Evolutionary conservation across 2,329 filamentous ascomycete genomes (phyloP), one percentile per base, ranked within the genome.

Genomic region (Trichophyton verrucosum): DNA sequence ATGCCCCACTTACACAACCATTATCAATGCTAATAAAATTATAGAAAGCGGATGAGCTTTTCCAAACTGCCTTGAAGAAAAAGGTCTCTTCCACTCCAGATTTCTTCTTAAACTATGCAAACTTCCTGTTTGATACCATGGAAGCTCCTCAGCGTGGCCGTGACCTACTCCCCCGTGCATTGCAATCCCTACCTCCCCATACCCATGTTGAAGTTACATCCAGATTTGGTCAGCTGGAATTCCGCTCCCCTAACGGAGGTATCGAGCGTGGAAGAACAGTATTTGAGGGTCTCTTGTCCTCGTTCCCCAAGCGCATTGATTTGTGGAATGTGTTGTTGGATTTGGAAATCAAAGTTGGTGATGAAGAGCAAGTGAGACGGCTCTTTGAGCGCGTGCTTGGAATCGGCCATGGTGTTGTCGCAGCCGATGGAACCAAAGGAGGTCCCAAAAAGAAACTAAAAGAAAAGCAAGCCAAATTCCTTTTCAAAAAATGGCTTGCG

Each of bases 41-140:
- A 36, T 33, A 95, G 87, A 87, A 91, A 81, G 92, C 92, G 60
- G 91, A 96, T 70, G 83, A 82, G 22, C 82, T 97, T 66, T 97
- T 96, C 78, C 87, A 94, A 73, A 77, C 81, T 46, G 89, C 95
- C 75, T 79, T 89, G 68, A 95, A 94, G 78, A 96, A 95, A 76
- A 96, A 95, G 76, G 89, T 94, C 70, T 87, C 87, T 64, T 85
- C 86, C 65, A 84, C 86, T 4, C 86, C 89, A 8, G 83, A 86
- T 59, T 85, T 96, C 66, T 99, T 91, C 89, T 81, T 87, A 74
- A 96, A 97, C 78, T 97, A 96, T 75, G 92, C 91, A 24, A 87
- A 88, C 68, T 97, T 96, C 81, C 81, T 99, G 61, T 87, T 96
- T 76, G 85, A 87, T 62, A 88, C 84, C 0, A 76, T 83, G 62